Base-by-base conservation (phyloP, 2,329 filamentous ascomycete species). In the Zymoseptoria pseudotritici region DNA sequence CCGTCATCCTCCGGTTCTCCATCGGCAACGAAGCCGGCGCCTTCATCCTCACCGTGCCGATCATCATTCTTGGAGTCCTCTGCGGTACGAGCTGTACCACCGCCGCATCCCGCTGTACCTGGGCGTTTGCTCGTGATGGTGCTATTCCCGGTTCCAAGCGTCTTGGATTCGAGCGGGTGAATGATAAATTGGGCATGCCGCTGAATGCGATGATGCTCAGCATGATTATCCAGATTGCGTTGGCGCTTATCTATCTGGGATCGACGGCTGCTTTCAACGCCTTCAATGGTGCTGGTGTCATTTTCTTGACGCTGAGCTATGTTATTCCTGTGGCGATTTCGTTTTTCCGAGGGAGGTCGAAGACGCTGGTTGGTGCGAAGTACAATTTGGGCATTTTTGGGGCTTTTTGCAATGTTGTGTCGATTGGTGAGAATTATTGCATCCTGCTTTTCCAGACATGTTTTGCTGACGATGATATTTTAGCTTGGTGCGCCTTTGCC, bases 131-230 rank as follows among this genome's bases (percentile, higher is more conserved):
- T 52, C 55, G 58, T 68, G 86, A 89, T 67, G 85, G 86, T 55
- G 86, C 86, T 61, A 84, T 89, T 51, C 86, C 86, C 21, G 85
- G 84, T 17, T 82, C 83, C 55, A 74, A 74, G 63, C 73, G 71
- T 70, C 56, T 67, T 7, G 62, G 60, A 9, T 88, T 86, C 84
- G 82, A 82, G 70, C 71, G 79, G 63, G 82, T 89, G 66, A 82
- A 88, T 77, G 74, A 74, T 53, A 82, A 78, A 60, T 78, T 88
- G 0, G 85, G 87, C 62, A 80, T 89, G 3, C 86, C 86, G 0
- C 67, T 89, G 58, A 88, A 89, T 71, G 85, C 85, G 64, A 88
- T 89, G 86, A 85, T 89, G 82, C 80, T 89, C 58, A 84, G 81
- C 68, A 87, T 87, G 83, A 80, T 74, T 3, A 77, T 89, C 26